These are phyloP conservation scores for Takashimella koratensis DNA, from an alignment of 1,284 basidiomycete genomes.

Conservation along the genomic window DNA sequence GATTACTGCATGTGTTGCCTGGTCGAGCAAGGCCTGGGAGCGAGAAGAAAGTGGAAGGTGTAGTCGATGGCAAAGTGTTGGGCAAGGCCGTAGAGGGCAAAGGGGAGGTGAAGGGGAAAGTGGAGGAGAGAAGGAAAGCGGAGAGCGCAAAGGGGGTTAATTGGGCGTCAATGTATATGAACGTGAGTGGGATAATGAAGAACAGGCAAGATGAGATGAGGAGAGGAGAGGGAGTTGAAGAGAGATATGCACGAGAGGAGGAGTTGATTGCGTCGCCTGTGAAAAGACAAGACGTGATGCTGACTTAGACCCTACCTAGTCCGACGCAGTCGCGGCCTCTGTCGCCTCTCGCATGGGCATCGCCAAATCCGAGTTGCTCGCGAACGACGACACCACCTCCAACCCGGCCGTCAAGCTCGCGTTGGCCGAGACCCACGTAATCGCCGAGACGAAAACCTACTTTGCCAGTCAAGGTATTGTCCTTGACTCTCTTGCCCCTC, in stretches of 20 bases:
- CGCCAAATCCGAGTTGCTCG: conserved; percentile 76
- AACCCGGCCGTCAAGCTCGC: conserved; percentile 80
- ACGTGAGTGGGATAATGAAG: conserved; percentile 61
- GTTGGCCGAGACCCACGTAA: conserved; percentile 91
- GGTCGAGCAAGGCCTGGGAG: conserved; percentile 57
- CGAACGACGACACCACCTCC: conserved; percentile 50
- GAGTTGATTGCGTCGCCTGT: neutral
- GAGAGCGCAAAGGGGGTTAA: conserved; percentile 81
- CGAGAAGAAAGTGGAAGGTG: conserved; percentile 47
- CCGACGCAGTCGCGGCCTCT: conserved; percentile 76
- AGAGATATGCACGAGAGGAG: neutral
- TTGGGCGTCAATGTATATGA: conserved; percentile 97
- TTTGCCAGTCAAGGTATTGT: conserved; percentile 62
- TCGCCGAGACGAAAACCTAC: conserved; percentile 89
- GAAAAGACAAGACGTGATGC: neutral
- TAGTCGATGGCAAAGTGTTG: conserved; percentile 39
- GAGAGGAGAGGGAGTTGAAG: neutral
- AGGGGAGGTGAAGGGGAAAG: conserved; percentile 65
- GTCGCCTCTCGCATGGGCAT: conserved; percentile 77
- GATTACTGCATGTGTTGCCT: conserved; percentile 83
- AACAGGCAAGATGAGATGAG: neutral
- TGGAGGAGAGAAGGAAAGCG: conserved; percentile 63
- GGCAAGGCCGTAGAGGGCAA: conserved; percentile 53
- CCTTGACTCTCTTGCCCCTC: conserved; percentile 51
- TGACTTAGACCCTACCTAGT: conserved; percentile 55